Evolutionary conservation across 2,329 filamentous ascomycete species (phyloP).

Genomic region (Trichophyton schoenleinii): DNA sequence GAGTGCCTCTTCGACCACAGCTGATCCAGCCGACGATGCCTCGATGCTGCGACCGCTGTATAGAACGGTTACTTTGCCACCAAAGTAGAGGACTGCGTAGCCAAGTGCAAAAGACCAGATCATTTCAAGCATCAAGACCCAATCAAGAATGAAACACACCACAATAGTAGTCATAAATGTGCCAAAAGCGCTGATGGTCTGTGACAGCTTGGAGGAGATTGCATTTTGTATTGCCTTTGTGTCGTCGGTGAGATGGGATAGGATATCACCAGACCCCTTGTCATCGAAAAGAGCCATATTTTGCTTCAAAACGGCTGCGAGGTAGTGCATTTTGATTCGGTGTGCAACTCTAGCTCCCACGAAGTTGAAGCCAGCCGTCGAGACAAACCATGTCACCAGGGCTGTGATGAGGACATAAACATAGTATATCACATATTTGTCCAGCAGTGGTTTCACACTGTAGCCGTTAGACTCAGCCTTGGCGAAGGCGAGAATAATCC

Average conservation of each 20-base stretch:
- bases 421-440: slow-evolving; percentile 46
- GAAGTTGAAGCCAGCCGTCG: slow-evolving; percentile 73
- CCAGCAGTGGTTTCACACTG: neutral
- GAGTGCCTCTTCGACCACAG: neutral
- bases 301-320: slow-evolving; percentile 62
- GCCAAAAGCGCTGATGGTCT: slow-evolving; percentile 25
- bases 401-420: slow-evolving; percentile 62
- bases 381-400: slow-evolving; percentile 57
- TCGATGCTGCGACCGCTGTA: neutral
- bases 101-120: neutral
- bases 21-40: neutral
- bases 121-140: neutral
- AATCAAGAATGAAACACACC: neutral
- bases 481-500: neutral
- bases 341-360: slow-evolving; percentile 57
- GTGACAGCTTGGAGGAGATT: slow-evolving; percentile 65
- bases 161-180: neutral
- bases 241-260: slow-evolving; percentile 71
- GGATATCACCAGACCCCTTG: slow-evolving; percentile 70
- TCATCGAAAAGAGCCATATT: slow-evolving; percentile 81
- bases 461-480: neutral
- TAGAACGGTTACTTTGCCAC: neutral
- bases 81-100: neutral
- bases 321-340: slow-evolving; percentile 60
- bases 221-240: slow-evolving; percentile 76